A percentile compares a stretch with the other conserved stretches of the same genome.
These are phyloP conservation scores for Fusarium sororula DNA, from an alignment of 2,329 filamentous ascomycete species.

Conservation along the genomic window DNA sequence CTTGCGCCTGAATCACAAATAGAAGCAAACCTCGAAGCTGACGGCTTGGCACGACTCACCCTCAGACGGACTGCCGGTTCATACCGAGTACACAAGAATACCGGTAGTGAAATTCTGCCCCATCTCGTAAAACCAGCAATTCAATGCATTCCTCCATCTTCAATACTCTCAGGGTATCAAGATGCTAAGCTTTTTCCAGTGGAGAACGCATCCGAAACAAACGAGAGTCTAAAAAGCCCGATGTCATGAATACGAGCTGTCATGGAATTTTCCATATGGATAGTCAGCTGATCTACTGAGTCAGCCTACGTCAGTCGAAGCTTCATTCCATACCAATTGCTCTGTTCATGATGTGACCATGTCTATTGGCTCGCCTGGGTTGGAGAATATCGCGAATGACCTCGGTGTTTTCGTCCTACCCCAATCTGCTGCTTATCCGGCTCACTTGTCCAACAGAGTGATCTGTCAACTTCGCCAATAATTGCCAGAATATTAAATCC, in stretches of 20 bases:
- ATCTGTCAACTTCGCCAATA: conserved; percentile 22
- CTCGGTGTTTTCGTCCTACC: neutral
- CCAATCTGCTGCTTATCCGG: conserved; percentile 8
- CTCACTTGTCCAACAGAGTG: conserved; percentile 1
- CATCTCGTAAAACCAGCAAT: neutral
- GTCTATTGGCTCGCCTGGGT: neutral
- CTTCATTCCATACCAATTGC: neutral
- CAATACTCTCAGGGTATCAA: neutral
- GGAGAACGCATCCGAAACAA: conserved; percentile 32
- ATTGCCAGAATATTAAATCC: conserved; percentile 11
- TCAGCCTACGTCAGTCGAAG: neutral
- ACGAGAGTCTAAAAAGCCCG: conserved; percentile 15
- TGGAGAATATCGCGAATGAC: conserved; percentile 5
- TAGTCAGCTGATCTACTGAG: conserved; percentile 20
- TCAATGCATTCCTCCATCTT: neutral
- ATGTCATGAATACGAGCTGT: conserved; percentile 5
- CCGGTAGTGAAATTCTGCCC: neutral
- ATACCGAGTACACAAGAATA: neutral
- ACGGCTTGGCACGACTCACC: conserved; percentile 10
- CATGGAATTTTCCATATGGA: neutral
- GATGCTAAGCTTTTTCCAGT: conserved; percentile 37
- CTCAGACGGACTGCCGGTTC: neutral
- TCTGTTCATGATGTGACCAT: neutral
- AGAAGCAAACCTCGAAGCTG: neutral
- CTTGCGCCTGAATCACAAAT: neutral